phyloP scores from a whole-genome alignment of 495 filamentous ascomycete species.

The Pyrenula aspistea region DNA sequence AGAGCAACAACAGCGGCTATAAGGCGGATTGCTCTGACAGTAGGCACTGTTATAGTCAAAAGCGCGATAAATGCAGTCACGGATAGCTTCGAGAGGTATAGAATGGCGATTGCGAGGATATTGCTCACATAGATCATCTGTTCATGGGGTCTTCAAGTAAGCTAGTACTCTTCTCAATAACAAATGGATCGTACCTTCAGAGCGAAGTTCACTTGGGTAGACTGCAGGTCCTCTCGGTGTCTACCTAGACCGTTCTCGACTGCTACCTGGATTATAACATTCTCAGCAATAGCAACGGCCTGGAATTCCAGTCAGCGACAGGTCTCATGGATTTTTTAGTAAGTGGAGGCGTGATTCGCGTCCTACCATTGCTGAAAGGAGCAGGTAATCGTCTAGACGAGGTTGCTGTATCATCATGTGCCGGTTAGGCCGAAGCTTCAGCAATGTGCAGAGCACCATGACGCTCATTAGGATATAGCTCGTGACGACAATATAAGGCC shows the following conservation, averaged over 20 bases:
- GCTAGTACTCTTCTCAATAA: neutral
- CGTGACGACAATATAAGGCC: neutral
- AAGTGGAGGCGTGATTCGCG: neutral
- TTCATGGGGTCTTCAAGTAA: neutral
- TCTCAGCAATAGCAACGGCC: slow-evolving; percentile 12
- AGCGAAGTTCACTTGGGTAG: neutral
- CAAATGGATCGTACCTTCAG: slow-evolving; percentile 1
- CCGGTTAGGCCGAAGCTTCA: neutral
- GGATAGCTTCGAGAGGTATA: slow-evolving; percentile 16
- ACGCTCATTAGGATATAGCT: neutral
- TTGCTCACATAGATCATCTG: slow-evolving; percentile 16
- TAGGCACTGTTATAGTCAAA: neutral
- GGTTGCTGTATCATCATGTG: neutral
- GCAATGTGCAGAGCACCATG: neutral
- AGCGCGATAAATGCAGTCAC: neutral
- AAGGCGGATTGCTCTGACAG: neutral
- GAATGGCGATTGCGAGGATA: slow-evolving; percentile 14
- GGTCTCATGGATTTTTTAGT: neutral
- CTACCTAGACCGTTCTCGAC: slow-evolving; percentile 17
- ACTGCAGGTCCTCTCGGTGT: slow-evolving; percentile 9
- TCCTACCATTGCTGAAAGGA: neutral
- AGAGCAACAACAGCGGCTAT: neutral
- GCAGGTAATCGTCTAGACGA: neutral
- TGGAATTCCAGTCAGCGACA: neutral
- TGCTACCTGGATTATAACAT: slow-evolving; percentile 14